Evolutionary conservation across 2,329 filamentous ascomycete genomes (phyloP).

Genomic region (Aspergillus novoparasiticus): DNA sequence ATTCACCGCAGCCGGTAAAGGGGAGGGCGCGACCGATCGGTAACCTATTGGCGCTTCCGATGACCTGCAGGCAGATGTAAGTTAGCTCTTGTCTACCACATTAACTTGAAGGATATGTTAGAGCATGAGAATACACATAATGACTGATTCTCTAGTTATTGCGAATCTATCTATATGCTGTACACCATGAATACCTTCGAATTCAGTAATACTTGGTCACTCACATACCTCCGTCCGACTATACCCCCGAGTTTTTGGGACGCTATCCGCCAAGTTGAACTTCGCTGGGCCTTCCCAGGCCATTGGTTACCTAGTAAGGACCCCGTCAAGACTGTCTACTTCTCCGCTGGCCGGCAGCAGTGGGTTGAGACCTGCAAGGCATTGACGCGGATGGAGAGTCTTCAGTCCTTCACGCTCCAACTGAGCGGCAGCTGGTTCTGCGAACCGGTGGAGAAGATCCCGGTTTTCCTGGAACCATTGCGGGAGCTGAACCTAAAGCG

Average conservation of each 20-base stretch:
- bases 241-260: conserved; percentile 32
- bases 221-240: conserved; percentile 41
- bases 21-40: conserved; percentile 9
- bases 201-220: conserved; percentile 45
- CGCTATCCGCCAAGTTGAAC: conserved; percentile 36
- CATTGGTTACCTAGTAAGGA: conserved; percentile 46
- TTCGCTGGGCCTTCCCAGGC: conserved; percentile 44
- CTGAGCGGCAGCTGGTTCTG: conserved; percentile 40
- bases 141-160: conserved; percentile 28
- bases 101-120: background rate
- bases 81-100: background rate
- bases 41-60: conserved; percentile 30
- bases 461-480: conserved; percentile 39
- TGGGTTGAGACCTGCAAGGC: conserved; percentile 41
- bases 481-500: conserved; percentile 25
- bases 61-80: conserved; percentile 42
- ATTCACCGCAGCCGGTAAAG: conserved; percentile 31
- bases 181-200: conserved; percentile 41
- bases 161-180: conserved; percentile 38
- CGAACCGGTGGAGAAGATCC: conserved; percentile 39
- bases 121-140: background rate
- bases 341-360: conserved; percentile 39
- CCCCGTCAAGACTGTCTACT: conserved; percentile 41
- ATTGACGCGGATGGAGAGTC: conserved; percentile 24
- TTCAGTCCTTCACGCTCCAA: conserved; percentile 36